Conservation (phyloP, 345 rosid species). For the Pistacia integerrima region DNA sequence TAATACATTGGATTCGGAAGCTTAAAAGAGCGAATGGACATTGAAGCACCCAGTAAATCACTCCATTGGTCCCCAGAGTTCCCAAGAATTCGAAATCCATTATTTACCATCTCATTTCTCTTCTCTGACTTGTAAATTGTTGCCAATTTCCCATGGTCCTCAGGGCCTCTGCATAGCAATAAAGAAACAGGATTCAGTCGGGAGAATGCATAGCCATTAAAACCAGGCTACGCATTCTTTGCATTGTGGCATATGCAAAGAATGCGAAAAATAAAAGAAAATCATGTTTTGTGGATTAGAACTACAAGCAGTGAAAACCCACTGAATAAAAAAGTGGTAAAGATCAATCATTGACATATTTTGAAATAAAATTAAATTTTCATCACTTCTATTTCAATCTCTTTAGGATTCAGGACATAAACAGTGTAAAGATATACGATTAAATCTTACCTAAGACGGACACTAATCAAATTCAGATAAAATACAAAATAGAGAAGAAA, state of each 20-base stretch:
- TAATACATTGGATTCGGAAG: conserved; percentile 90
- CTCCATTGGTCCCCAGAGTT: conserved; percentile 98
- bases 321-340: background rate
- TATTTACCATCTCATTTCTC: conserved; percentile 73
- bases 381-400: background rate
- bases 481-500: background rate
- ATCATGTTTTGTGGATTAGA: background rate
- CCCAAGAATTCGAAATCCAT: conserved; percentile 76
- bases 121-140: conserved; percentile 68
- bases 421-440: background rate
- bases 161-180: conserved; percentile 45
- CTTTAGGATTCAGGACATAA: background rate
- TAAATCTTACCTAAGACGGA: background rate
- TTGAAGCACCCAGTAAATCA: conserved; percentile 65
- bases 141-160: conserved; percentile 64
- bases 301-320: background rate
- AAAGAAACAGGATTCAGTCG: background rate
- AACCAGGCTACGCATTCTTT: background rate
- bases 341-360: background rate
- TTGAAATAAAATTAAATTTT: background rate
- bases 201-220: background rate
- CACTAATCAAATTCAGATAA: background rate
- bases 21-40: conserved; percentile 79
- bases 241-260: background rate
- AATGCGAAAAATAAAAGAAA: background rate